Conservation (phyloP, 2,329 filamentous ascomycete genomes). For the Penicillium sp. region DNA sequence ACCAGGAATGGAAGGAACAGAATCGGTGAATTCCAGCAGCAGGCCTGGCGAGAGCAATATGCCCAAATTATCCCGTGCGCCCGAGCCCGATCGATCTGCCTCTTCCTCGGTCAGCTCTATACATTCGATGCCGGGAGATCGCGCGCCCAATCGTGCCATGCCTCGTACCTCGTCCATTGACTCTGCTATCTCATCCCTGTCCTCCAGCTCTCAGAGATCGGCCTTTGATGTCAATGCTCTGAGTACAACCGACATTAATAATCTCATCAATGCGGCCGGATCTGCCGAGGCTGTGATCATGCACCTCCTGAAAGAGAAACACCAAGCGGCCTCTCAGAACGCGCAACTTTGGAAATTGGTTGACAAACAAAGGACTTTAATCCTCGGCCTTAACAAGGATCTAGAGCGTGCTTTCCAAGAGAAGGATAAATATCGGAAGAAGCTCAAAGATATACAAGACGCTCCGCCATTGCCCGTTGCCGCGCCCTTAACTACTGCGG, state of each 20-base stretch:
- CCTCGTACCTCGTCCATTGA: conserved; percentile 86
- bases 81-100: conserved; percentile 29
- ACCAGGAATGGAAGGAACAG: conserved; percentile 19
- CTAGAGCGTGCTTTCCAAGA: conserved; percentile 87
- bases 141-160: conserved; percentile 37
- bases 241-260: conserved; percentile 71
- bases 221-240: conserved; percentile 56
- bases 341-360: conserved; percentile 91
- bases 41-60: conserved; percentile 23
- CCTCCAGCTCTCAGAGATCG: conserved; percentile 58
- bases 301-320: conserved; percentile 86
- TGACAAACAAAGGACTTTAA: conserved; percentile 93
- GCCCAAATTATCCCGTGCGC: conserved; percentile 27
- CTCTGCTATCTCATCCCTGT: conserved; percentile 80
- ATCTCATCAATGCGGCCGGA: conserved; percentile 77
- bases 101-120: conserved; percentile 34
- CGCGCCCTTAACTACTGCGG: conserved; percentile 9
- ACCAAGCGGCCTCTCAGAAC: conserved; percentile 84
- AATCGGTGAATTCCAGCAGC: conserved; percentile 21
- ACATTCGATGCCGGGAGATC: conserved; percentile 31
- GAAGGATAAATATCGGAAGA: conserved; percentile 89
- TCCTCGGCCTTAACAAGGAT: conserved; percentile 90
- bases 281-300: conserved; percentile 86
- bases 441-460: conserved; percentile 71
- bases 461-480: conserved; percentile 38